Conservation (phyloP, 208 protist genomes). For the Porcisia deanei region DNA sequence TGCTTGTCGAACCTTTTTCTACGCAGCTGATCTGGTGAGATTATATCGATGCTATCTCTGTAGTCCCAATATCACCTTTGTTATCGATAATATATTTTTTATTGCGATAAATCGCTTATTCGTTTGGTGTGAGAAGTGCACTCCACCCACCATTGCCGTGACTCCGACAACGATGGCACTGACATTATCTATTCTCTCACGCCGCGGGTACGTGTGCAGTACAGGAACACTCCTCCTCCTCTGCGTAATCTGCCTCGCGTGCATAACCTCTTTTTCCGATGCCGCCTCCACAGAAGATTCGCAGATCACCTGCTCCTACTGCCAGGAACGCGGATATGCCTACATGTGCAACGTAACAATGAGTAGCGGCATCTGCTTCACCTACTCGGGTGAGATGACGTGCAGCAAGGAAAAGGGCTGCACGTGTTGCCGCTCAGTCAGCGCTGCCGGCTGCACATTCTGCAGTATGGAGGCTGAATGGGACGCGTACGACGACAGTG, state of each 20-base stretch:
- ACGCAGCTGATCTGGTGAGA: neutral
- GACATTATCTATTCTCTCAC: neutral
- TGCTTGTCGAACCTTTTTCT: neutral
- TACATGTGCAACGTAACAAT: conserved; percentile 47
- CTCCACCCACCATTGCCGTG: neutral
- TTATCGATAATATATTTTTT: neutral
- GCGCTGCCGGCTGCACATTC: conserved; percentile 29
- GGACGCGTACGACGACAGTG: conserved; percentile 31
- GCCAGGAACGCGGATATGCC: conserved; percentile 38
- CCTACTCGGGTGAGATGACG: conserved; percentile 20
- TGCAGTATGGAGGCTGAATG: conserved; percentile 36
- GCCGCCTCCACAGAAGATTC: neutral
- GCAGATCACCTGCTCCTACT: conserved; percentile 35
- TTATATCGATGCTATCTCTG: neutral
- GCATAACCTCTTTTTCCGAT: neutral
- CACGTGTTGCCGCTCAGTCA: conserved; percentile 31
- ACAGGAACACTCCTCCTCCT: neutral
- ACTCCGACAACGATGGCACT: neutral
- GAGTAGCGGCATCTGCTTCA: conserved; percentile 27
- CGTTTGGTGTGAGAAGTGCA: neutral
- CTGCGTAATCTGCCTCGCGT: neutral
- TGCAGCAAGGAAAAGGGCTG: conserved; percentile 30
- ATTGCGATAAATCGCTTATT: no score
- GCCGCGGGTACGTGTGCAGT: neutral
- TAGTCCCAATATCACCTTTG: neutral